These are phyloP conservation scores for Zoysia matrella DNA, from an alignment of 202 grass and related monocot genomes.

Conservation along the genomic window DNA sequence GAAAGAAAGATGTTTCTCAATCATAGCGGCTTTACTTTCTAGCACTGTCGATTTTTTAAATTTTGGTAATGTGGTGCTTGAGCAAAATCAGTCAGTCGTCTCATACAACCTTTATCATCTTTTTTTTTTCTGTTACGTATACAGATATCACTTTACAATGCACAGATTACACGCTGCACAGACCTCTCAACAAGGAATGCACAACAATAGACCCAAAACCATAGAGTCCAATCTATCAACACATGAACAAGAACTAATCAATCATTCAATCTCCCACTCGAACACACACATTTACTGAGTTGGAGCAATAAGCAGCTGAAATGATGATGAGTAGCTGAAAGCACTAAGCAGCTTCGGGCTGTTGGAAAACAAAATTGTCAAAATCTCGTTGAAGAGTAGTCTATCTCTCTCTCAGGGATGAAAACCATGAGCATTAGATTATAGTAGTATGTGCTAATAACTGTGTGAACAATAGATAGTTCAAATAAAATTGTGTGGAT, in stretches of 20 bases:
- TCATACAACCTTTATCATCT: constrained; percentile 23
- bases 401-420: too few species aligned
- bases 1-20: too few species aligned
- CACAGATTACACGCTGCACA: not conserved
- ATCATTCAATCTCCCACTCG: not conserved
- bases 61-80: too few species aligned
- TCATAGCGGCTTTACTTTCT: too few species aligned
- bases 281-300: not conserved
- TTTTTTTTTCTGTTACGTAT: constrained; percentile 49
- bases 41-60: too few species aligned
- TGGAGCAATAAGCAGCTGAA: not conserved
- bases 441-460: too few species aligned
- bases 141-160: constrained; percentile 46
- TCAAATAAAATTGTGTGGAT: too few species aligned
- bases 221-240: constrained; percentile 42
- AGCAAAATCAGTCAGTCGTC: not conserved
- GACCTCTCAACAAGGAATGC: not conserved
- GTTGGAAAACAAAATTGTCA: too few species aligned
- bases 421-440: too few species aligned
- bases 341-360: too few species aligned
- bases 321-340: not conserved
- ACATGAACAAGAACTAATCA: constrained; percentile 15
- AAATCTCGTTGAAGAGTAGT: too few species aligned
- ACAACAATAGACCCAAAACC: not conserved
- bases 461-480: too few species aligned